A percentile compares a stretch with the other conserved stretches of the same genome.
Conservation (phyloP, 2,329 filamentous ascomycete genomes). For the Alternaria solani region DNA sequence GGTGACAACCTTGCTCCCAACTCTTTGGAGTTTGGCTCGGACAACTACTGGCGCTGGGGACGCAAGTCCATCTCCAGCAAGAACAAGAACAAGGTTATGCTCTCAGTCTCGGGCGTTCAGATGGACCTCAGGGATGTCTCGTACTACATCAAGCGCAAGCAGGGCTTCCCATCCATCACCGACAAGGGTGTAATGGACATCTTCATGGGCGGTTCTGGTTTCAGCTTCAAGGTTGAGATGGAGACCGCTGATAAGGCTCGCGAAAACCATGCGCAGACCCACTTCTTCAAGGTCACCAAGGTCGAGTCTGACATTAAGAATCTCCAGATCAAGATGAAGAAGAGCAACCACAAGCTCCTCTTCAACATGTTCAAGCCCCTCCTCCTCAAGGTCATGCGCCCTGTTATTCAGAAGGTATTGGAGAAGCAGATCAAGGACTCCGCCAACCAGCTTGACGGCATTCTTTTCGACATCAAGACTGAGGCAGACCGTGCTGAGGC, state of each 20-base stretch:
- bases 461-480: constrained; percentile 78
- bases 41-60: constrained; percentile 95
- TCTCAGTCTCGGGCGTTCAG: constrained; percentile 88
- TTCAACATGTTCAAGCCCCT: constrained; percentile 88
- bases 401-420: constrained; percentile 83
- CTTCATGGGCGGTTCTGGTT: constrained; percentile 83
- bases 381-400: constrained; percentile 82
- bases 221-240: constrained; percentile 90
- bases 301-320: constrained; percentile 83
- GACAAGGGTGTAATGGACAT: constrained; percentile 91
- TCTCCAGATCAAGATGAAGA: constrained; percentile 86
- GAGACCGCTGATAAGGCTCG: constrained; percentile 74
- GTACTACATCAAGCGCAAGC: constrained; percentile 94
- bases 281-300: constrained; percentile 95
- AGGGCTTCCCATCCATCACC: constrained; percentile 86
- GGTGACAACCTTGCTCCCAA: constrained; percentile 98
- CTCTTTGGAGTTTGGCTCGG: constrained; percentile 82
- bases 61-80: constrained; percentile 85
- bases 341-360: constrained; percentile 93
- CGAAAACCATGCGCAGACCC: constrained; percentile 66
- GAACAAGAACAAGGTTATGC: constrained; percentile 83
- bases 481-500: constrained; percentile 79
- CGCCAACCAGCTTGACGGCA: constrained; percentile 75
- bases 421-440: constrained; percentile 90
- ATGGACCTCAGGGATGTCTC: constrained; percentile 82